Conservation (phyloP, 176 grass and related monocot species). For the Triticum dicoccoides region DNA sequence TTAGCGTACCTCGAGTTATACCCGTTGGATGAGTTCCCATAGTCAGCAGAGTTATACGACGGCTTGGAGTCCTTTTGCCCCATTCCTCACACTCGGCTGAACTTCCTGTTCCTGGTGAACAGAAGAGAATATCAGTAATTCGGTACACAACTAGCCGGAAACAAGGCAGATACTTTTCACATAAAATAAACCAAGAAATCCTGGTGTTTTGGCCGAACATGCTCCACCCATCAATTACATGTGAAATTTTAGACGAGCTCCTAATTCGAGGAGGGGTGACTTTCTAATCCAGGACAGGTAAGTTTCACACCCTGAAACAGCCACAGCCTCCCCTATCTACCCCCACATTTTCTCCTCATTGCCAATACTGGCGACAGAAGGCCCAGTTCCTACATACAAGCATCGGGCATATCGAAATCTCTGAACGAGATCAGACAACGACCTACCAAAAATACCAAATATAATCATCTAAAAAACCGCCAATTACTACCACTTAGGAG, state of each 20-base stretch:
- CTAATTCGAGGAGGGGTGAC: neutral
- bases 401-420: neutral
- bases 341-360: neutral
- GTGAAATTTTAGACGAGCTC: neutral
- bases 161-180: neutral
- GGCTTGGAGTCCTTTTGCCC: constrained; percentile 53
- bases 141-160: neutral
- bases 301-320: neutral
- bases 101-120: constrained; percentile 20
- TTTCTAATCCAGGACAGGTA: neutral
- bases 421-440: neutral
- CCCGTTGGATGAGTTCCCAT: constrained; percentile 42
- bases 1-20: constrained; percentile 45
- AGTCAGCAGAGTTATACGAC: constrained; percentile 27
- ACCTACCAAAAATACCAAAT: neutral
- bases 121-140: neutral
- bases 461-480: neutral
- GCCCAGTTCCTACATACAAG: neutral
- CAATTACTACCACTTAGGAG: neutral
- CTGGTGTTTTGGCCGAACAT: neutral
- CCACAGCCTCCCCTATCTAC: neutral
- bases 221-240: neutral
- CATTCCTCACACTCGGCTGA: constrained; percentile 29
- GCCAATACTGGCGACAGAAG: neutral
- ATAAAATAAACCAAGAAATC: neutral